Percentiles rank a stretch among this genome's conserved stretches.
Evolutionary conservation across 1,139 yeast species (phyloP).

Genomic region (Diutina siamensis): DNA sequence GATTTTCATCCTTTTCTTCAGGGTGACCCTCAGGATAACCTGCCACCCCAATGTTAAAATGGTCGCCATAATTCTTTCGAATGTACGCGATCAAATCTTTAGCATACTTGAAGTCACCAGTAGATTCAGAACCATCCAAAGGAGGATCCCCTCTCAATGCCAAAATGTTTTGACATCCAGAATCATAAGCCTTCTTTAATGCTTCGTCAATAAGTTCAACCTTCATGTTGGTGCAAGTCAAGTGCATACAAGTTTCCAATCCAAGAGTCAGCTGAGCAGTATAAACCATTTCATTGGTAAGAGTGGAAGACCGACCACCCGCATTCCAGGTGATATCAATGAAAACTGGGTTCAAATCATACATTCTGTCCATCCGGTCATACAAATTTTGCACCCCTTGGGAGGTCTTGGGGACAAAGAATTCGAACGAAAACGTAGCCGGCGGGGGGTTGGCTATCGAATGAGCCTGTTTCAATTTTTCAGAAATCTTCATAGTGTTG

Average conservation of each 20-base stretch:
- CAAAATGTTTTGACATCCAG: conserved; percentile 91
- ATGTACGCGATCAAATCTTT: conserved; percentile 50
- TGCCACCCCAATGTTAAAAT: conserved; percentile 65
- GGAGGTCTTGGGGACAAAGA: conserved; percentile 94
- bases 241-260: conserved; percentile 93
- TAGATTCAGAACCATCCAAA: conserved; percentile 50
- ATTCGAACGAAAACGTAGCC: conserved; percentile 88
- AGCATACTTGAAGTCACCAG: conserved; percentile 70
- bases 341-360: conserved; percentile 80
- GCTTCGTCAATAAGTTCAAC: conserved; percentile 75
- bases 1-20: conserved; percentile 40
- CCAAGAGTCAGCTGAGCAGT: conserved; percentile 91
- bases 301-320: conserved; percentile 74
- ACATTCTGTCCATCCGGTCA: conserved; percentile 97
- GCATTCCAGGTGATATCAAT: conserved; percentile 98
- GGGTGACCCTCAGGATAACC: conserved; percentile 76
- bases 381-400: conserved; percentile 94
- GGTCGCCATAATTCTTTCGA: conserved; percentile 43
- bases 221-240: conserved; percentile 95
- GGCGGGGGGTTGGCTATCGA: conserved; percentile 30
- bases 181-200: conserved; percentile 67
- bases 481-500: conserved; percentile 37
- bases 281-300: conserved; percentile 84
- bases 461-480: conserved; percentile 40
- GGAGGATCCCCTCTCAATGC: conserved; percentile 78